Conservation (phyloP, 805 yeast genomes). For the Kluyveromyces nonfermentans region DNA sequence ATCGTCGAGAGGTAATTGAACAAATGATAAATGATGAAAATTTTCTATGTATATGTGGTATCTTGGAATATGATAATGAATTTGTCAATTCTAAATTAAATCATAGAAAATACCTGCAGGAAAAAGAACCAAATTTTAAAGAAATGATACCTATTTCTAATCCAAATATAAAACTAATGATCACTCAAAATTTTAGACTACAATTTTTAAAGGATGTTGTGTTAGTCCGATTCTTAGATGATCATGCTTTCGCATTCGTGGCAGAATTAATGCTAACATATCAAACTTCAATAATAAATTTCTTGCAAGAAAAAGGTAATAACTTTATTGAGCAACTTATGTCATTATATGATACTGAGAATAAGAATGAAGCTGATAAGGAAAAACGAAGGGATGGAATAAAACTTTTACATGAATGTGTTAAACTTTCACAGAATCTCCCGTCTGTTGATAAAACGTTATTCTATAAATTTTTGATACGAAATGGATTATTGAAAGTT, state of each 20-base stretch:
- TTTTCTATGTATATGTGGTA: slow-evolving; percentile 59
- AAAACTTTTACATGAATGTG: slow-evolving; percentile 69
- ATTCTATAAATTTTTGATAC: slow-evolving; percentile 55
- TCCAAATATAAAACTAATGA: slow-evolving; percentile 40
- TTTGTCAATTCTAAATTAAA: slow-evolving; percentile 74
- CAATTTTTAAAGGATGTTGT: slow-evolving; percentile 84
- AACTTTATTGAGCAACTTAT: slow-evolving; percentile 52
- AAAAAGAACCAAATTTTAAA: slow-evolving; percentile 43
- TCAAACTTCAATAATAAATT: slow-evolving; percentile 27
- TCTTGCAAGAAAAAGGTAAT: slow-evolving; percentile 19
- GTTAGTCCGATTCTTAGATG: slow-evolving; percentile 73
- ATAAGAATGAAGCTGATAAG: slow-evolving; percentile 7
- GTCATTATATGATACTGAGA: slow-evolving; percentile 36
- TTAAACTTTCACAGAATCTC: slow-evolving; percentile 59
- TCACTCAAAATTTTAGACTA: slow-evolving; percentile 66
- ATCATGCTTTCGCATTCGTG: slow-evolving; percentile 59
- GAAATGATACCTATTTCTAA: slow-evolving; percentile 60
- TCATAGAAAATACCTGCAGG: slow-evolving; percentile 58
- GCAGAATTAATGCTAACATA: slow-evolving; percentile 32
- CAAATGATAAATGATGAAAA: slow-evolving; percentile 43
- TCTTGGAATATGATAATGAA: slow-evolving; percentile 84
- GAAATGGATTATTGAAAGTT: slow-evolving; percentile 60
- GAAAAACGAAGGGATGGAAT: slow-evolving; percentile 58
- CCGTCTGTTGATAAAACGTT: slow-evolving; percentile 55
- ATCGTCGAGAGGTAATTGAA: slow-evolving; percentile 56